Evolutionary conservation across 257 asterid species (phyloP).

Genomic region (Fraxinus excelsior): DNA sequence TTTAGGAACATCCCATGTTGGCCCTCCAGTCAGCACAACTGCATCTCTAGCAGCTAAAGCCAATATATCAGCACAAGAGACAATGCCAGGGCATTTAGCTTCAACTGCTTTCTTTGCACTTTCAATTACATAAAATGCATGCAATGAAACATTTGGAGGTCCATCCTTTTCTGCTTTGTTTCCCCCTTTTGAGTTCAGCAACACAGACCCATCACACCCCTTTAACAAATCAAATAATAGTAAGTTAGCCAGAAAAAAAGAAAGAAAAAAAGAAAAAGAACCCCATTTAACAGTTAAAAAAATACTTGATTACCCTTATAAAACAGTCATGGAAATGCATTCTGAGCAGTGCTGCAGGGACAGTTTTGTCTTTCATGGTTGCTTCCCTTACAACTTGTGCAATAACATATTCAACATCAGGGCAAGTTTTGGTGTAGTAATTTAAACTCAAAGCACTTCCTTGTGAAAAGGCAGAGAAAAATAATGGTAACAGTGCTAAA

Average conservation of each 20-base stretch:
- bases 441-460: conserved; percentile 41
- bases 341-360: conserved; percentile 71
- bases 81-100: conserved; percentile 27
- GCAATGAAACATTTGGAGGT: conserved; percentile 30
- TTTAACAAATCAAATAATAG: background rate
- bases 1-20: conserved; percentile 46
- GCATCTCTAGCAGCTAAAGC: conserved; percentile 36
- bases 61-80: conserved; percentile 35
- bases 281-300: background rate
- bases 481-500: background rate
- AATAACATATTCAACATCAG: conserved; percentile 47
- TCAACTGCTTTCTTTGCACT: conserved; percentile 31
- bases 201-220: conserved; percentile 38
- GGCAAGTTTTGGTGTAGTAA: conserved; percentile 52
- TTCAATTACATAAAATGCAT: conserved; percentile 30
- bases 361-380: conserved; percentile 48
- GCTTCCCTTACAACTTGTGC: conserved; percentile 51
- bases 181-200: conserved; percentile 27
- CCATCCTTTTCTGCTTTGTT: conserved; percentile 34
- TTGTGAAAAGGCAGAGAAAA: conserved; percentile 7
- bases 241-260: background rate
- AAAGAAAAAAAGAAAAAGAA: background rate
- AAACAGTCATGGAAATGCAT: conserved; percentile 93
- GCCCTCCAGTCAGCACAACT: conserved; percentile 43
- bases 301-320: conserved; percentile 48